Base-by-base conservation (phyloP, 257 asterid genomes). In the Solanum sejunctum region DNA sequence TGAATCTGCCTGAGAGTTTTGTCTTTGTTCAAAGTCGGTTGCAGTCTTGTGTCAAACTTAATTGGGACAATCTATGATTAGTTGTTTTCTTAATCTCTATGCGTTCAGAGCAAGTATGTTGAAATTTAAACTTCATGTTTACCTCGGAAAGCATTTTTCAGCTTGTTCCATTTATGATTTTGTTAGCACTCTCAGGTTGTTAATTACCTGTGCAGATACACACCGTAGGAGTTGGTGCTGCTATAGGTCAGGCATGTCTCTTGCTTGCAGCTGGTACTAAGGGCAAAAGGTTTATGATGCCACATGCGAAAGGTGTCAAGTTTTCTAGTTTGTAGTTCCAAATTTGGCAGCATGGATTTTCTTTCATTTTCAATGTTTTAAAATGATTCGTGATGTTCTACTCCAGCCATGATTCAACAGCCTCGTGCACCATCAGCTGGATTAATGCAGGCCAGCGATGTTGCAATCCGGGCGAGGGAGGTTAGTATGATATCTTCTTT, bases 241-340 rank as follows among this genome's bases (percentile, higher is more conserved):
- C 99, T 57, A 91, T 94, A 36, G 99, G 99, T 77, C 98, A 94
- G 51, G 98, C 99, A 32, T 96, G 99, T 88, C 97, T 96, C 85
- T 88, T 96, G 84, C 97, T 96, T 82, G 91, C 98, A 85, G 95
- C 98, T 75, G 99, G 99, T 82, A 86, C 88, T 86, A 94, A 96
- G 85, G 99, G 98, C 85, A 89, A 93, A 86, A 91, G 99, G 90
- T 96, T 88, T 88, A 93, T 92, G 97, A 87, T 94, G 98, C 99
- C 98, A 83, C 94, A 93, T 88, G 89, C 99, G 81, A 93, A 92
- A 91, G 98, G 99, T 93, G 63, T 83, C 64, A 52, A 15, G 64
- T 77, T 52, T 77, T 77, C 82, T 77, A 7, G 56, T 9, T 81
- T 39, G 58, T 83, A 45, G 66, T 82, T 11, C 54, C 61, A 70